Evolutionary conservation across 2,329 filamentous ascomycete species (phyloP), one percentile per base, ranked within the genome.

Genomic region (Diatrype stigma): DNA sequence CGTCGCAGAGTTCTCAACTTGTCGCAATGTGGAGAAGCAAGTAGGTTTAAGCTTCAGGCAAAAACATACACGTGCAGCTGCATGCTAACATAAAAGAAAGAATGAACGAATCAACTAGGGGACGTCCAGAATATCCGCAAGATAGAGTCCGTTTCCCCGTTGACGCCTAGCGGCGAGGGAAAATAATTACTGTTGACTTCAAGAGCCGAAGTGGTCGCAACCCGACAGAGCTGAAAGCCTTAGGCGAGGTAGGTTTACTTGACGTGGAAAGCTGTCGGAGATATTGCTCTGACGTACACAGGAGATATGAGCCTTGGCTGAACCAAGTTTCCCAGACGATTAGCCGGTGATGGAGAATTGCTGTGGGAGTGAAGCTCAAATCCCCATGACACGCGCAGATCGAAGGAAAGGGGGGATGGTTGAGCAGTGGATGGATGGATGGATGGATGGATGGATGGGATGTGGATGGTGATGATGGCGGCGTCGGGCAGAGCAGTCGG

Each of bases 401-500:
- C 22, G 21, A n/a, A 19, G 22, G 11, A 26, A 44, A 28, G 40
- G 22, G 40, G 22, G 21, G 22, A 23, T 17, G 23, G 42, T 26
- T 12, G 21, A 42, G 37, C 42, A 37, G 42, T 38, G 37, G 45
- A 46, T 17, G 22, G 23, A 17, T 17, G 34, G 34, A 34, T 34
- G 38, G n/a, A n/a, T n/a, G n/a, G n/a, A n/a, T n/a, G n/a, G n/a
- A n/a, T n/a, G n/a, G n/a, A n/a, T n/a, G n/a, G n/a, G n/a, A n/a
- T n/a, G n/a, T n/a, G n/a, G n/a, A 30, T 30, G 26, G 26, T 30
- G 26, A 30, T 30, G 10, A 10, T 30, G 10, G 10, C 26, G 26
- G 42, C 16, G 23, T n/a, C n/a, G 45, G 49, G 46, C 21, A 14
- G 17, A 47, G 37, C 44, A 42, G 49, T 26, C 37, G n/a, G 26